Evolutionary conservation across 73 alveolate species (phyloP).

Genomic region (Paramecium sexaurelia): DNA sequence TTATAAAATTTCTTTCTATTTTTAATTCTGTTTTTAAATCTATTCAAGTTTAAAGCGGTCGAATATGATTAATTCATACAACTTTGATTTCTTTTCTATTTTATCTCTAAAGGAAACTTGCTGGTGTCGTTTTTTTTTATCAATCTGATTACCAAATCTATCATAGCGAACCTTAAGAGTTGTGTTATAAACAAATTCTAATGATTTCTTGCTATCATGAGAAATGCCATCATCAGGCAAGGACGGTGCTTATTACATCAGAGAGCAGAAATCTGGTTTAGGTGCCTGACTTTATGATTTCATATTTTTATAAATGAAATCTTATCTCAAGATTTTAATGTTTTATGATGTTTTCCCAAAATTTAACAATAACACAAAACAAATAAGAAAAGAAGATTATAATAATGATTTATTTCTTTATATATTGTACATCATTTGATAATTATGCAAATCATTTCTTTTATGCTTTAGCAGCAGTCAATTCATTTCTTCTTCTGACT

Average conservation of each 20-base stretch:
- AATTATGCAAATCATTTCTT: constrained; percentile 26
- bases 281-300: neutral
- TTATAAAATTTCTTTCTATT: neutral
- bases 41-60: neutral
- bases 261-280: neutral
- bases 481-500: constrained; percentile 44
- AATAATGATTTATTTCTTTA: neutral
- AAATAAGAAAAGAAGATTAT: neutral
- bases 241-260: neutral
- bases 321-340: neutral
- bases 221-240: neutral
- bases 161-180: neutral
- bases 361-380: neutral
- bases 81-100: neutral
- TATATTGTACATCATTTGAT: constrained; percentile 36
- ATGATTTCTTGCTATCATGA: neutral
- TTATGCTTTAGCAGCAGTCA: constrained; percentile 18
- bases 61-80: neutral
- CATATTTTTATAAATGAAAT: neutral
- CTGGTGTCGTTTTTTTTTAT: neutral
- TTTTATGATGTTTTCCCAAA: neutral
- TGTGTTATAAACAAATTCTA: neutral
- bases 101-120: neutral
- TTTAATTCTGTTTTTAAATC: neutral
- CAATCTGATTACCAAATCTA: neutral